phyloP scores from a whole-genome alignment of 164 flowering plant genomes.

The Tinospora cordifolia region DNA sequence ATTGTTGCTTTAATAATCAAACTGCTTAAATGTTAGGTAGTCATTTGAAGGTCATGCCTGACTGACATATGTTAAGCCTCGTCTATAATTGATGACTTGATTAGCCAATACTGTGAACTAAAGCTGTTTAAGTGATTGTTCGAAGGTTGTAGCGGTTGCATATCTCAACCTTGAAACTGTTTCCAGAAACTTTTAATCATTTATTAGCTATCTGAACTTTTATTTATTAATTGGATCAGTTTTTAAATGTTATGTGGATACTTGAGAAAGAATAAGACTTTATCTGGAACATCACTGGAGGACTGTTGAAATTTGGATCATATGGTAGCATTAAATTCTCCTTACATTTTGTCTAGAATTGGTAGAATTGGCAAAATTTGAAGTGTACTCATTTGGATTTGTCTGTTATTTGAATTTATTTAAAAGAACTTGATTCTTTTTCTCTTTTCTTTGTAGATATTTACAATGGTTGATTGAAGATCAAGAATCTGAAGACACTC shows the following conservation, averaged over 20 bases:
- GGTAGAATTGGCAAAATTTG: no score
- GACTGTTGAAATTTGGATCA: no score
- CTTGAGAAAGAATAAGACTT: no score
- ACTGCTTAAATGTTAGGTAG: neutral
- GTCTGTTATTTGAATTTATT: no score
- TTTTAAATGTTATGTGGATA: no score
- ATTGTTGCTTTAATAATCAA: conserved; percentile 3
- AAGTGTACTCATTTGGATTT: no score
- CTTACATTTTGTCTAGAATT: no score
- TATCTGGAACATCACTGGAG: no score
- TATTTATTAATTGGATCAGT: no score
- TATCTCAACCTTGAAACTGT: neutral
- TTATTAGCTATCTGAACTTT: no score
- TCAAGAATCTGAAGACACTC: conserved; percentile 64
- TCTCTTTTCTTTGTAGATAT: conserved; percentile 37
- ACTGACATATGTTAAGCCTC: neutral
- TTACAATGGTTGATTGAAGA: conserved; percentile 97
- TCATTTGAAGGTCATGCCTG: neutral
- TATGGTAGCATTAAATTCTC: no score
- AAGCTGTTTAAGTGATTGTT: neutral
- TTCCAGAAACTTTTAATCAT: no score
- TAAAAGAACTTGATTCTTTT: neutral
- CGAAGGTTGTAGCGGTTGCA: neutral
- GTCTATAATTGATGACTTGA: neutral
- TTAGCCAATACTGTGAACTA: neutral